Percentiles rank a stretch among this genome's conserved stretches.
These are phyloP conservation scores for Paramecium sonneborni DNA, from an alignment of 73 alveolate genomes.

Conservation along the genomic window DNA sequence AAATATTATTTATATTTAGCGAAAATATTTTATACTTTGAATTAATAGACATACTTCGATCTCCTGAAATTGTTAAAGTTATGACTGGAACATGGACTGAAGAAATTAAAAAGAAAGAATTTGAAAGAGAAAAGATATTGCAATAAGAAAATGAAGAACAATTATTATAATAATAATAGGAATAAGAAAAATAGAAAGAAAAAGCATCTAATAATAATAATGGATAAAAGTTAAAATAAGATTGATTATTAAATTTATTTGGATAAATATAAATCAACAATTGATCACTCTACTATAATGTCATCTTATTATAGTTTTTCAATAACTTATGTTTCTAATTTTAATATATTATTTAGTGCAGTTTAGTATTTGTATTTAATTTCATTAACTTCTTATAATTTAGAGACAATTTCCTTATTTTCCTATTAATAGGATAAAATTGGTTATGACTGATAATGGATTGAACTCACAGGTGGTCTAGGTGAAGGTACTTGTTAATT, in stretches of 20 bases:
- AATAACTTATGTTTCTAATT: constrained; percentile 24
- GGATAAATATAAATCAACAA: background rate
- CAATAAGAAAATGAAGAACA: background rate
- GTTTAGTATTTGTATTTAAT: constrained; percentile 45
- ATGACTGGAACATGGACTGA: constrained; percentile 85
- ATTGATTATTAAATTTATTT: no score
- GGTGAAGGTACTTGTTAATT: background rate
- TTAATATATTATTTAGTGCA: constrained; percentile 27
- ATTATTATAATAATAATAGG: no score
- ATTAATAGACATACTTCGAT: constrained; percentile 93
- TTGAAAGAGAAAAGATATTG: background rate
- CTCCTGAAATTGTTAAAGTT: constrained; percentile 94
- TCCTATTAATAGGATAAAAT: background rate
- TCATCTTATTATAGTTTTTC: constrained; percentile 45
- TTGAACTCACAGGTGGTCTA: background rate
- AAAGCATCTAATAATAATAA: no score
- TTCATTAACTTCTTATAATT: constrained; percentile 34
- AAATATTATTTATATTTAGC: constrained; percentile 29
- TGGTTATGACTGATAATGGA: background rate
- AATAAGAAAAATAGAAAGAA: background rate
- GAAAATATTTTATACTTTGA: constrained; percentile 95
- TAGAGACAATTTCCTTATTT: constrained; percentile 22
- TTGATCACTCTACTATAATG: constrained; percentile 6
- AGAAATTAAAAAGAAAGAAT: background rate
- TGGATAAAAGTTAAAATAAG: no score